A percentile compares a stretch with the other conserved stretches of the same genome.
Evolutionary conservation across 1,139 yeast genomes (phyloP).

Genomic region (Zhuliangozyma blackwelliae): DNA sequence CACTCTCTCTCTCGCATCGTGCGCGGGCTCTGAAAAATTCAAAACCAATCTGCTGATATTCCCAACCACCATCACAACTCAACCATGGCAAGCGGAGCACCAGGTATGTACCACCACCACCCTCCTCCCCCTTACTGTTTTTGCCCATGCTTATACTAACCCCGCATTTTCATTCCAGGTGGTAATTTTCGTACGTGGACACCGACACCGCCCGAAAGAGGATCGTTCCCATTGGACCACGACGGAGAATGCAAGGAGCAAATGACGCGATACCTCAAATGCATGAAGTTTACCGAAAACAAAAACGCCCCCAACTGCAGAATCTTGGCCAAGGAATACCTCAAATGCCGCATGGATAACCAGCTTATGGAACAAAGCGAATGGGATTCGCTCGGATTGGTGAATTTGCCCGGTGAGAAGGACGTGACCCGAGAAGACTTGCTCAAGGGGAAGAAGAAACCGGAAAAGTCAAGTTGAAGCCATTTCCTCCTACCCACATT

Average conservation of each 20-base stretch:
- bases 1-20: no score
- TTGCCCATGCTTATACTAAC: conserved; percentile 3
- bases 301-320: conserved; percentile 90
- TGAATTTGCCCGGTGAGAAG: conserved; percentile 49
- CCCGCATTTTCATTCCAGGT: conserved; percentile 15
- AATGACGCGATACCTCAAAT: conserved; percentile 72
- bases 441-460: conserved; percentile 11
- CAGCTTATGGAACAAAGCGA: conserved; percentile 78
- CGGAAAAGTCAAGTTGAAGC: no score
- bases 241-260: conserved; percentile 76
- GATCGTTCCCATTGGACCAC: conserved; percentile 94
- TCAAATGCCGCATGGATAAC: conserved; percentile 87
- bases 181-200: conserved; percentile 49
- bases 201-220: conserved; percentile 94
- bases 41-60: no score
- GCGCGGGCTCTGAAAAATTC: no score
- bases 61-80: no score
- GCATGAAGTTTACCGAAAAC: conserved; percentile 74
- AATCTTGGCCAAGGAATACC: conserved; percentile 71
- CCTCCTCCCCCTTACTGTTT: no score
- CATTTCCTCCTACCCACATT: no score
- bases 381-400: conserved; percentile 78
- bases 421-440: conserved; percentile 24
- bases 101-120: conserved; percentile 19
- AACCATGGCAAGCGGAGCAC: conserved; percentile 29